phyloP scores from a whole-genome alignment of 805 yeast genomes.

The Blastobotrys peoriensis region DNA sequence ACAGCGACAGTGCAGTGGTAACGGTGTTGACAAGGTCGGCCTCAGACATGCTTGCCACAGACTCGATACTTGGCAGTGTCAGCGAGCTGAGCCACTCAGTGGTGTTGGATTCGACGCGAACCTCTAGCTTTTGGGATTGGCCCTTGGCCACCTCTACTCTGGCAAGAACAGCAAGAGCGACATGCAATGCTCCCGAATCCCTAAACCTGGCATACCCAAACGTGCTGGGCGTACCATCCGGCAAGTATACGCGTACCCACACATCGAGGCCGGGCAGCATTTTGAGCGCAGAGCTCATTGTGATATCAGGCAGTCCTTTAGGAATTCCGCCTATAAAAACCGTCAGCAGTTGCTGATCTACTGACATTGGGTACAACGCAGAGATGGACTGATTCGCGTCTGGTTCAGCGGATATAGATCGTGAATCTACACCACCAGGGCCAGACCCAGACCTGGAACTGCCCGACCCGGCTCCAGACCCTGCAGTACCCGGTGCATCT shows the following conservation, averaged over 20 bases:
- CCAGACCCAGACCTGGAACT: too few species aligned
- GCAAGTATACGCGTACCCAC: slow-evolving; percentile 12
- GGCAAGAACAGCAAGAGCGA: slow-evolving; percentile 17
- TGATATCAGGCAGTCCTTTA: slow-evolving; percentile 11
- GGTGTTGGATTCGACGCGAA: slow-evolving; percentile 10
- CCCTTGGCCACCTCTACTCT: slow-evolving; percentile 4
- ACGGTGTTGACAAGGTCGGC: slow-evolving; percentile 1
- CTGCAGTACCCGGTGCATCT: too few species aligned
- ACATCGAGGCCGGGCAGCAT: slow-evolving; percentile 17
- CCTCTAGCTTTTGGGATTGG: slow-evolving; percentile 1
- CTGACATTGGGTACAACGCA: slow-evolving; percentile 11
- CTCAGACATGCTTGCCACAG: not conserved
- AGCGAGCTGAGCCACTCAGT: slow-evolving; percentile 8
- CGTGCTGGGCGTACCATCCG: slow-evolving; percentile 10
- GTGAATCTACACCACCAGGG: not conserved
- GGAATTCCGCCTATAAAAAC: slow-evolving; percentile 17
- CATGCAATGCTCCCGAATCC: slow-evolving; percentile 13
- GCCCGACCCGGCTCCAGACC: too few species aligned
- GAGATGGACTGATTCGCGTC: not conserved
- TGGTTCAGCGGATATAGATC: not conserved
- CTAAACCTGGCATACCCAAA: slow-evolving; percentile 20
- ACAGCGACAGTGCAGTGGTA: not conserved
- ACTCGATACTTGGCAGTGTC: not conserved
- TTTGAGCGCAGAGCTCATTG: slow-evolving; percentile 8
- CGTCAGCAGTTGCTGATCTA: slow-evolving; percentile 18